phyloP scores from a whole-genome alignment of 169 alveolate genomes.

The Perkinsus marinus region DNA sequence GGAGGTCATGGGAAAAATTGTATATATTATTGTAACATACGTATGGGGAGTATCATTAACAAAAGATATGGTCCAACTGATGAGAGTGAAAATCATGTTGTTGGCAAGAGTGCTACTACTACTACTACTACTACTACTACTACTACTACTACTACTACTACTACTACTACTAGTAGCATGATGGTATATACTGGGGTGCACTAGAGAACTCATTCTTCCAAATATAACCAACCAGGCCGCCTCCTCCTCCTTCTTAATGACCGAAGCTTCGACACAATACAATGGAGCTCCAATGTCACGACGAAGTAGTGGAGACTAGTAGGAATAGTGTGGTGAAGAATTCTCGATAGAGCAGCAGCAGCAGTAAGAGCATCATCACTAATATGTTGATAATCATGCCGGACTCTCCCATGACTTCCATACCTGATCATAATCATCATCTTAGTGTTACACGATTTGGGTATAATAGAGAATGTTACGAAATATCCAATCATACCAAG shows the following conservation, averaged over 20 bases:
- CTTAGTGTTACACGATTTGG: neutral
- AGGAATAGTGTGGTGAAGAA: neutral
- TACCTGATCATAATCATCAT: neutral
- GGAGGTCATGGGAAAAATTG: no score
- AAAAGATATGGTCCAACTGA: no score
- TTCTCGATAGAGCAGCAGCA: neutral
- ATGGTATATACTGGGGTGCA: no score
- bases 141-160: no score
- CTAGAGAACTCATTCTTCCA: neutral
- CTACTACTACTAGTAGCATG: no score
- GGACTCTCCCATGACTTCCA: neutral
- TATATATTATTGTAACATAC: no score
- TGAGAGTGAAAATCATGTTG: no score
- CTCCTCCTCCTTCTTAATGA: no score
- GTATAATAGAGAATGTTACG: neutral
- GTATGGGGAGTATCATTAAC: no score
- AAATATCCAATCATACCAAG: neutral
- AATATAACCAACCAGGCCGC: neutral
- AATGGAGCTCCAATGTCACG: neutral
- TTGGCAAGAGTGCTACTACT: no score
- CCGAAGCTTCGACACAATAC: neutral
- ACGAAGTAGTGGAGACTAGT: neutral
- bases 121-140: no score
- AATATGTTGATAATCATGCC: neutral
- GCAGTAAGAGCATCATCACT: neutral